phyloP scores from a whole-genome alignment of 306 rosid genomes.

The Heteromeles arbutifolia region DNA sequence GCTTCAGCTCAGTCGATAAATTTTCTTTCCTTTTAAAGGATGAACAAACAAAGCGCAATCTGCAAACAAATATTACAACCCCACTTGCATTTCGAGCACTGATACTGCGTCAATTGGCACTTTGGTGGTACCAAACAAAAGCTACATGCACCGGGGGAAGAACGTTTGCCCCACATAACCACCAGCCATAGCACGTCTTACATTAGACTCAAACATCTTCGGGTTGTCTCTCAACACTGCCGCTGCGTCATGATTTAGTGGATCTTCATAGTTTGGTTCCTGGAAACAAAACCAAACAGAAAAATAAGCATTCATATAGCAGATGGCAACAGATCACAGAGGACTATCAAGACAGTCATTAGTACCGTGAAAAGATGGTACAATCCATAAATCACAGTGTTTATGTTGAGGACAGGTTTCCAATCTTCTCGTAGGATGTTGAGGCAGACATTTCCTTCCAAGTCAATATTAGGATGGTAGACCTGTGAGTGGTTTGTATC shows the following conservation, averaged over 20 bases:
- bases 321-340: not conserved
- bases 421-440: constrained; percentile 94
- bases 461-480: constrained; percentile 93
- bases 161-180: constrained; percentile 83
- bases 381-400: constrained; percentile 78
- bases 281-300: constrained; percentile 18
- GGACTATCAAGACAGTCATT: not conserved
- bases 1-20: constrained; percentile 19
- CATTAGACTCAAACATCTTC: constrained; percentile 68
- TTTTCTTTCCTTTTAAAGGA: not conserved
- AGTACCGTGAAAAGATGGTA: constrained; percentile 83
- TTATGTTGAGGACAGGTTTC: constrained; percentile 93
- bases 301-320: not conserved
- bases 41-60: constrained; percentile 28
- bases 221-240: constrained; percentile 82
- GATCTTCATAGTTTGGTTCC: constrained; percentile 95
- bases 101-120: constrained; percentile 26
- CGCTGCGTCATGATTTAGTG: constrained; percentile 90
- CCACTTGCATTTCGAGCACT: constrained; percentile 32
- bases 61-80: constrained; percentile 38
- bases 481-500: constrained; percentile 37
- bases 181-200: constrained; percentile 88
- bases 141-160: constrained; percentile 69
- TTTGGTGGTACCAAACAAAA: constrained; percentile 12
- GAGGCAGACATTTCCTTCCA: constrained; percentile 95